Percentiles rank a stretch among this genome's conserved stretches.
Evolutionary conservation across 306 rosid species (phyloP).

Genomic region (Cucurbita argyrosperma): DNA sequence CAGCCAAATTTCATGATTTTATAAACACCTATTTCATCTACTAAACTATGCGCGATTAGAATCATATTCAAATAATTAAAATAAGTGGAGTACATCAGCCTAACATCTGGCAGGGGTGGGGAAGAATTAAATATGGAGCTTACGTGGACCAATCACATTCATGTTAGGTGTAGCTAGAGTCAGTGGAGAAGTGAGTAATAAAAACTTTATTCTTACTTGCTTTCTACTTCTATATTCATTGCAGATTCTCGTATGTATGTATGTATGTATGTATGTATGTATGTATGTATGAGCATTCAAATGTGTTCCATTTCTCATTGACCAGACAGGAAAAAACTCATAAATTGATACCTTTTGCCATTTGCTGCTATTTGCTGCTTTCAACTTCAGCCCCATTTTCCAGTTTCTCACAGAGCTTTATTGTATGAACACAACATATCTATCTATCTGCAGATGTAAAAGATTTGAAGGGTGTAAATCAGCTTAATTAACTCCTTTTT

Average conservation of each 20-base stretch:
- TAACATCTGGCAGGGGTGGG: background rate
- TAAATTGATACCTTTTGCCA: background rate
- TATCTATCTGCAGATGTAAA: background rate
- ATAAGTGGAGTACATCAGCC: background rate
- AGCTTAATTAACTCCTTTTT: background rate
- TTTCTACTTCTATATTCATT: background rate
- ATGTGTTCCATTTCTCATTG: background rate
- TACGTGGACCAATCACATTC: constrained; percentile 28
- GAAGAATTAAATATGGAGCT: constrained; percentile 7
- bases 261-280: too few relatives aligned
- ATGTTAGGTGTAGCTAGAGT: background rate
- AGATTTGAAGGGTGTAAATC: background rate
- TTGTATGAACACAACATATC: background rate
- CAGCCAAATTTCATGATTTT: too few relatives aligned
- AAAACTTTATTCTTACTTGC: background rate
- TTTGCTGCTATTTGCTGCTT: background rate
- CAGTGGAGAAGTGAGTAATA: background rate
- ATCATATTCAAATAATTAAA: too few relatives aligned
- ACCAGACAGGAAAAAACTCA: background rate
- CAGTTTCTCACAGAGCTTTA: too few relatives aligned
- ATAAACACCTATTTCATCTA: too few relatives aligned
- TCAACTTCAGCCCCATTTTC: background rate
- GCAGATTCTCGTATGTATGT: background rate
- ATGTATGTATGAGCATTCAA: too few relatives aligned
- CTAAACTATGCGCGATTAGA: too few relatives aligned